phyloP scores from a whole-genome alignment of 495 filamentous ascomycete species.

The Penicillium psychrofluorescens region DNA sequence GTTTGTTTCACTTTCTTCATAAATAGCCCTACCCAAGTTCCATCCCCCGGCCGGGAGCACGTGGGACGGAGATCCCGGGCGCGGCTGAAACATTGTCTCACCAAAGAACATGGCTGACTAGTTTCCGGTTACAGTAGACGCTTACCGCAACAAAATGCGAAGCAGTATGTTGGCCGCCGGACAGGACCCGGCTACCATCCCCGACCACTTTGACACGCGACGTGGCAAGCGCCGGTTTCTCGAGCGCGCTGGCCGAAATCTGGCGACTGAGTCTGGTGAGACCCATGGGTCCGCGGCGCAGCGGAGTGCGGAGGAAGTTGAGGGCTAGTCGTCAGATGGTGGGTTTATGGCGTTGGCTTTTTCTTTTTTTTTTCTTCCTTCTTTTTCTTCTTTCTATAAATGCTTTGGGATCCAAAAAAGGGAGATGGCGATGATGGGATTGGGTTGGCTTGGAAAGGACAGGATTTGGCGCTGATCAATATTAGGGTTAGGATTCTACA shows the following conservation, averaged over 20 bases:
- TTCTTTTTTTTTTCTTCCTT: background rate
- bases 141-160: slow-evolving; percentile 88
- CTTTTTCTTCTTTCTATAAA: background rate
- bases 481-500: too few relatives aligned
- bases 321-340: slow-evolving; percentile 11
- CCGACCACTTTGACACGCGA: slow-evolving; percentile 83
- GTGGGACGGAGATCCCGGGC: background rate
- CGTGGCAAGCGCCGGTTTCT: slow-evolving; percentile 80
- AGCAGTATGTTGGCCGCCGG: slow-evolving; percentile 67
- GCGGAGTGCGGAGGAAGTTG: slow-evolving; percentile 36
- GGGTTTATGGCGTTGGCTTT: too few relatives aligned
- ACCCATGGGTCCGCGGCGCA: slow-evolving; percentile 16
- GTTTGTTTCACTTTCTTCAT: background rate
- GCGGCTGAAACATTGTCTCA: slow-evolving; percentile 4
- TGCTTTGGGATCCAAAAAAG: background rate
- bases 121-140: slow-evolving; percentile 61
- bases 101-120: background rate
- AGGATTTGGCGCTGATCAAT: too few relatives aligned
- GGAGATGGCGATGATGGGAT: too few relatives aligned
- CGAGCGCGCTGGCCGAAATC: slow-evolving; percentile 41
- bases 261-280: slow-evolving; percentile 3
- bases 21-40: background rate
- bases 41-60: too few relatives aligned
- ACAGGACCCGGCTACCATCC: slow-evolving; percentile 60
- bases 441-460: too few relatives aligned